Evolutionary conservation across 139 green algal genomes (phyloP).

Genomic region (Nannochloris sp.): DNA sequence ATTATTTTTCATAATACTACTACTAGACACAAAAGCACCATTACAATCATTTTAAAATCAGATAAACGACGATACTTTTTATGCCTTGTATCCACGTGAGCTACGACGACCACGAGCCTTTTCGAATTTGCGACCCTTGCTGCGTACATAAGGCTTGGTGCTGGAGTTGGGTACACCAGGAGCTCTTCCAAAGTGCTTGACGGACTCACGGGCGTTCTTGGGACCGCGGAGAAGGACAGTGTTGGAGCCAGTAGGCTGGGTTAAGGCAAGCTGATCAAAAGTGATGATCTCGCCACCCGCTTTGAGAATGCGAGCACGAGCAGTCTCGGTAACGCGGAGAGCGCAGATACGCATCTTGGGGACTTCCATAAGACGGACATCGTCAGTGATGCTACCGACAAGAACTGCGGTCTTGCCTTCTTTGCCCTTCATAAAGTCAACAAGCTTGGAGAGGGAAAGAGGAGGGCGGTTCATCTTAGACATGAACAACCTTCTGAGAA

Average conservation of each 20-base stretch:
- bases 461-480: conserved; percentile 90
- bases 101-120: conserved; percentile 90
- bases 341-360: conserved; percentile 86
- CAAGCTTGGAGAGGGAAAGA: conserved; percentile 90
- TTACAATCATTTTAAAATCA: not conserved
- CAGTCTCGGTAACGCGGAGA: conserved; percentile 94
- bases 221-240: conserved; percentile 89
- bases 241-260: conserved; percentile 82
- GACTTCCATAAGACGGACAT: conserved; percentile 85
- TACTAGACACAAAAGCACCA: not conserved
- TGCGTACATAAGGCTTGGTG: conserved; percentile 93
- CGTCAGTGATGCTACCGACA: conserved; percentile 93
- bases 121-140: conserved; percentile 99
- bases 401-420: conserved; percentile 88
- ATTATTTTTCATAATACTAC: too few relatives aligned
- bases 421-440: conserved; percentile 88
- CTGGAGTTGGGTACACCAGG: conserved; percentile 76
- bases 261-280: conserved; percentile 97
- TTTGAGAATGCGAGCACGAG: conserved; percentile 92
- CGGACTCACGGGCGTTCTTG: conserved; percentile 91
- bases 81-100: conserved; percentile 91
- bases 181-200: conserved; percentile 93
- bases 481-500: conserved; percentile 95
- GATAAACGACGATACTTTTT: too few relatives aligned
- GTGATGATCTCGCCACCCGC: conserved; percentile 95